phyloP scores from a whole-genome alignment of 495 filamentous ascomycete species.

The Daldinia vernicosa region DNA sequence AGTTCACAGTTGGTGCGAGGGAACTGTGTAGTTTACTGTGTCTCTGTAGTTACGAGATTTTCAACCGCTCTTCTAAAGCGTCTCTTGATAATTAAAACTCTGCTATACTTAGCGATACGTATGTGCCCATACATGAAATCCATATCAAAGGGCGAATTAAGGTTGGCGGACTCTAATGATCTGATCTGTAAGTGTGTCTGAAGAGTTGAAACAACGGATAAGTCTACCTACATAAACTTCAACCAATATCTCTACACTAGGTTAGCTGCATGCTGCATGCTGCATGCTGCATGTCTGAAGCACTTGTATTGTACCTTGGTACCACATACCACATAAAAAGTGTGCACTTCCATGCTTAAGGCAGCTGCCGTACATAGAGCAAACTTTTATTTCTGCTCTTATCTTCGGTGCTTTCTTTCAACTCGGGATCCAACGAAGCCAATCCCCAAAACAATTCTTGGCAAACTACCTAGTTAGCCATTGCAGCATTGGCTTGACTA shows the following conservation, averaged over 20 bases:
- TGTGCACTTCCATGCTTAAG: background rate
- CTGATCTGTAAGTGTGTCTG: background rate
- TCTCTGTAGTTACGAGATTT: too few relatives aligned
- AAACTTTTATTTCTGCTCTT: background rate
- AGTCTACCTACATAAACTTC: background rate
- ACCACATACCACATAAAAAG: too few relatives aligned
- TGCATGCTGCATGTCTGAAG: background rate
- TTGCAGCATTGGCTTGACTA: slow-evolving; percentile 19
- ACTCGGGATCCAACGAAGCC: slow-evolving; percentile 16
- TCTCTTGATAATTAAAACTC: background rate
- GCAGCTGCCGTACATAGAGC: background rate
- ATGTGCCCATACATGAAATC: background rate
- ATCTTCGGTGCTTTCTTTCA: background rate
- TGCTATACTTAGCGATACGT: background rate
- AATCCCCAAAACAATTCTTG: slow-evolving; percentile 28
- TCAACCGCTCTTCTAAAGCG: background rate
- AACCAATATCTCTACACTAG: too few relatives aligned
- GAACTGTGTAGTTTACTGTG: background rate
- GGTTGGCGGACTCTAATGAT: background rate
- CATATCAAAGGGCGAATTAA: background rate
- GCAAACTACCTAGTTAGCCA: slow-evolving; percentile 24
- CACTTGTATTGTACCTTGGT: background rate
- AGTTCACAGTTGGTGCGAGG: background rate
- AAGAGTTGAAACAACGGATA: background rate
- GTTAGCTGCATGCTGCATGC: background rate